phyloP scores from a whole-genome alignment of 257 asterid species.

The Solanum chmielewskii region DNA sequence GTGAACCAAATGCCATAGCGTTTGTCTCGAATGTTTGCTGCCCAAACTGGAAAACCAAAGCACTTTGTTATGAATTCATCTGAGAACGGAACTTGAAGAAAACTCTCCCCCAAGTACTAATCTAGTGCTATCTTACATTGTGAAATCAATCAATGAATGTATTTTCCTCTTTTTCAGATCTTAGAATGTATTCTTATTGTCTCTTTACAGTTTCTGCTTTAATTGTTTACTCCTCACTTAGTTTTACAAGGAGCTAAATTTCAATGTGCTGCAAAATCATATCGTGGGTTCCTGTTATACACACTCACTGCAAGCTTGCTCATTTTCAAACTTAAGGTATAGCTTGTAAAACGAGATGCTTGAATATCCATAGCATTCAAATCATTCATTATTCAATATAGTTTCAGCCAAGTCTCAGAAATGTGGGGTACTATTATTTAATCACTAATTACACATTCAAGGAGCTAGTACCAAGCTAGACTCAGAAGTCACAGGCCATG shows the following conservation, averaged over 20 bases:
- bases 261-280: not conserved
- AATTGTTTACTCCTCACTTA: not conserved
- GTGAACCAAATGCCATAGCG: conserved; percentile 52
- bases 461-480: not conserved
- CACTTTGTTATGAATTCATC: not conserved
- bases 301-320: not conserved
- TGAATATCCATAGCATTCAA: not conserved
- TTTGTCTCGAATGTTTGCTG: conserved; percentile 55
- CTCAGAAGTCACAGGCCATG: not conserved
- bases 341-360: not conserved
- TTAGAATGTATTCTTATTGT: not conserved
- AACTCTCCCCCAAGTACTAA: not conserved
- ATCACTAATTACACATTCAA: not conserved
- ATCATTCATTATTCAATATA: not conserved
- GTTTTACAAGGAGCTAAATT: not conserved
- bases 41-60: conserved; percentile 36
- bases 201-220: not conserved
- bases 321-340: not conserved
- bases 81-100: not conserved
- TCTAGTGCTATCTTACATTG: not conserved
- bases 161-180: not conserved
- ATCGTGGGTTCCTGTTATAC: not conserved
- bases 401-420: not conserved
- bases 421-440: not conserved
- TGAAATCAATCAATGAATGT: not conserved